phyloP scores from a whole-genome alignment of 1,139 yeast species.

The Yamadazyma jaroonii region DNA sequence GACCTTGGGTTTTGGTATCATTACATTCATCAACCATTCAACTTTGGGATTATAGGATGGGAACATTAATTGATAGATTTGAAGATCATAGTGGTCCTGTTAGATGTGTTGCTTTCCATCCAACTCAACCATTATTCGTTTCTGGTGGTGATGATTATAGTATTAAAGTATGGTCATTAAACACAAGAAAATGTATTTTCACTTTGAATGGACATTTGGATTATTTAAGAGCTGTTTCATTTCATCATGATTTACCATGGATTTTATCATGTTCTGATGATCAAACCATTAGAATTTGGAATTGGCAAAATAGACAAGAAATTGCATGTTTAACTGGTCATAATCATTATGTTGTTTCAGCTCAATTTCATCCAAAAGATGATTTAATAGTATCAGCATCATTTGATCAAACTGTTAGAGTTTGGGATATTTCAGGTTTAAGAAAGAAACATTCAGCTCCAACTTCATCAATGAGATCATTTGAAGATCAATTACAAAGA shows the following conservation, averaged over 20 bases:
- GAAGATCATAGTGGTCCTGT: constrained; percentile 99
- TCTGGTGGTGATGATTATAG: constrained; percentile 98
- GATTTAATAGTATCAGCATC: constrained; percentile 95
- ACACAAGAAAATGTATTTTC: constrained; percentile 86
- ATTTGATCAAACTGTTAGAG: constrained; percentile 97
- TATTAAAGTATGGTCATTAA: constrained; percentile 94
- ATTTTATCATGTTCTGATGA: constrained; percentile 94
- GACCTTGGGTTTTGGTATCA: constrained; percentile 97
- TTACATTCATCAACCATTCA: constrained; percentile 94
- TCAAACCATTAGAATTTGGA: constrained; percentile 98
- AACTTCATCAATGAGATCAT: constrained; percentile 46
- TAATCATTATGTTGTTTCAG: constrained; percentile 97
- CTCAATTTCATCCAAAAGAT: constrained; percentile 95
- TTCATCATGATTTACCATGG: constrained; percentile 98
- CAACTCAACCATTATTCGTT: constrained; percentile 94
- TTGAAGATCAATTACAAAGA: constrained; percentile 78
- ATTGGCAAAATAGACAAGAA: constrained; percentile 98
- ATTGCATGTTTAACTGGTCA: constrained; percentile 98
- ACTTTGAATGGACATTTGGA: constrained; percentile 93
- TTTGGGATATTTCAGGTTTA: constrained; percentile 96
- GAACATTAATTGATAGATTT: constrained; percentile 90
- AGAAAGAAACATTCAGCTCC: constrained; percentile 96
- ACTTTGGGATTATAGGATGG: constrained; percentile 99
- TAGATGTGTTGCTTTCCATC: constrained; percentile 92
- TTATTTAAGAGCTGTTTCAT: constrained; percentile 89